Base-by-base conservation (phyloP, 2,329 filamentous ascomycete genomes). In the Penicillium frequentans region DNA sequence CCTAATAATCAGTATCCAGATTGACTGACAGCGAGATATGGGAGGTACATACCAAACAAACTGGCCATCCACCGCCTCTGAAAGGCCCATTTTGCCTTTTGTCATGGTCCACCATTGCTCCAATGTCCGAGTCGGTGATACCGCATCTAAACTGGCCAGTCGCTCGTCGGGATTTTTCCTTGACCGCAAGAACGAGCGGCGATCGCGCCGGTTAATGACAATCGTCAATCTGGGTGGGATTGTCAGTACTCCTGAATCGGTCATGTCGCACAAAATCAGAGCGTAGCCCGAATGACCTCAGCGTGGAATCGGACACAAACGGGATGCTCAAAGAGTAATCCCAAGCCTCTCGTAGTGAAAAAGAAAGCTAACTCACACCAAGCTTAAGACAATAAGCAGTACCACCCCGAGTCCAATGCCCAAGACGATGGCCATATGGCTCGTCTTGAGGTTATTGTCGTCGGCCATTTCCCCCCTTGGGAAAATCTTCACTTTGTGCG, bases 21-120 rank as follows among this genome's bases (percentile, higher is more conserved):
- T n/a, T 39, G 3, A 11, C 7, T 21, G 9, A 42, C 13, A n/a
- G 19, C 19, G 23, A 49, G 35, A 35, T 33, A 26, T 23, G 10
- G n/a, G 11, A 29, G 27, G n/a, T 16, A 57, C 66, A 46, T 66
- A 75, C 73, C 73, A 75, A 29, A 71, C 65, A 63, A 75, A 75
- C 49, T 75, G 70, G 19, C 65, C 67, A 49, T 73, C 72, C 1
- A 68, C 65, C 23, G 62, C 69, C 43, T 75, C 72, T 3, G 71
- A 66, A 11, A 72, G 68, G 14, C 67, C 61, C 26, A 73, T 60
- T 24, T 69, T 69, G 9, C 68, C 66, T 49, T 73, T 73, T 2
- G 69, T 67, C 21, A 58, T 68, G 14, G 68, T 60, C 70, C 72
- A 75, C 73, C 73, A 76, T 48, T 75, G 65, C 46, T 74, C 72